Evolutionary conservation across 257 asterid species (phyloP), one percentile per base, ranked within the genome.

Genomic region (Petunia axillaris): DNA sequence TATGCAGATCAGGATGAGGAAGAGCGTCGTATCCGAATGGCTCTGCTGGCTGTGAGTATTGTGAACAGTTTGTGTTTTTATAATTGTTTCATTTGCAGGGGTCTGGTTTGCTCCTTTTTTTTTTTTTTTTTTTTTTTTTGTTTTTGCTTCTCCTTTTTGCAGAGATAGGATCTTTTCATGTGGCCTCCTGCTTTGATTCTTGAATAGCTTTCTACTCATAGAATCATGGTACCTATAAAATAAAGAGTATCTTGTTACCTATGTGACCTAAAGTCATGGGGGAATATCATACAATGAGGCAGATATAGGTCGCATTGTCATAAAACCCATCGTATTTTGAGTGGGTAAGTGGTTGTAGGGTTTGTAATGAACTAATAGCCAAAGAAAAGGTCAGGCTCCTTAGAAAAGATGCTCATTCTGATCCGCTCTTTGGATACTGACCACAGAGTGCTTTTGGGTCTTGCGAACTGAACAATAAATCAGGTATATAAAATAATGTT

Each of bases 1-100:
- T 96, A 96, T 82, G 99, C 98, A 50, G 97, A 96, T 82, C 99
- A 96, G 86, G 99, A 96, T 85, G 99, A 93, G 85, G 97, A 94
- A 87, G 98, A 96, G 86, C 91, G 98, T 70, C 89, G 83, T 83
- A 92, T 96, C 80, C 90, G 97, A 80, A 96, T 94, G 88, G 89
- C 97, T 75, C 88, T 93, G 75, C 86, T 96, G 85, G 97, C 91
- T 50, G 98, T 95, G 89, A 86, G 95, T 89, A 81, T 79, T 82
- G 53, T 75, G 70, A 54, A 1, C 59, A 71, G 60, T 48, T 38
- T 46, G 58, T 70, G 8, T 71, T 71, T 71, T 50, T 3, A 35
- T 10, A 25, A 35, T 35, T 48, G 60, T 48, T 71, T 25, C 77
- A 25, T 71, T 71, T 48, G 46, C 11, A 71, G 25, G 10, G 44